These are phyloP conservation scores for Hericium alpestre DNA, from an alignment of 768 basidiomycete species.

Conservation along the genomic window DNA sequence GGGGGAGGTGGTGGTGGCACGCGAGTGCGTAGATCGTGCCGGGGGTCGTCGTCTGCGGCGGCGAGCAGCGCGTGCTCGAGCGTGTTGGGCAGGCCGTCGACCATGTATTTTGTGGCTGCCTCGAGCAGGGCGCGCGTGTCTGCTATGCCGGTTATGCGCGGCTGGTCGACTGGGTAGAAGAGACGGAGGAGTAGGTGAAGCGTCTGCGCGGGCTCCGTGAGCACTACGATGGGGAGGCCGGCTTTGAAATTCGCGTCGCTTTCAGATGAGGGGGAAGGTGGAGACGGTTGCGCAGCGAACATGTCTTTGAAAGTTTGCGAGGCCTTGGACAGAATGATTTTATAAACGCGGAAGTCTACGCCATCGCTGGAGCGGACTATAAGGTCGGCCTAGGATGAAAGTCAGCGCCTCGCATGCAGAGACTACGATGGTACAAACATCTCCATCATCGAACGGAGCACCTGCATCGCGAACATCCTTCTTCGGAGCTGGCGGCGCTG, in stretches of 20 bases:
- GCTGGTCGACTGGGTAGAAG: background rate
- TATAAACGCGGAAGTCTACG: slow-evolving; percentile 4
- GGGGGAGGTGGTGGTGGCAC: background rate
- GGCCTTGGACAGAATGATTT: background rate
- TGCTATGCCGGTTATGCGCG: background rate
- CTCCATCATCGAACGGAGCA: background rate
- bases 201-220: background rate
- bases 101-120: background rate
- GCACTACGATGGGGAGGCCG: background rate
- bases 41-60: background rate
- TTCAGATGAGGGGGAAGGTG: background rate
- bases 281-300: background rate
- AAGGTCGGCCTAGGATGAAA: background rate
- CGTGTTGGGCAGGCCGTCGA: background rate
- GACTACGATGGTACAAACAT: background rate
- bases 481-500: background rate
- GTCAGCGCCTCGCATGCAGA: background rate
- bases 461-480: background rate
- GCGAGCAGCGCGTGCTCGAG: background rate
- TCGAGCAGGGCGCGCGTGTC: background rate
- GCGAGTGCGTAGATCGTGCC: background rate
- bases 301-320: background rate
- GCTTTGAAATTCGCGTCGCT: background rate
- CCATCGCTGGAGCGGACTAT: slow-evolving; percentile 5
- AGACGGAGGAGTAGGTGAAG: background rate